A percentile compares a stretch with the other conserved stretches of the same genome.
These are phyloP conservation scores for Cardamine resedifolia DNA, from an alignment of 345 rosid genomes.

Conservation along the genomic window DNA sequence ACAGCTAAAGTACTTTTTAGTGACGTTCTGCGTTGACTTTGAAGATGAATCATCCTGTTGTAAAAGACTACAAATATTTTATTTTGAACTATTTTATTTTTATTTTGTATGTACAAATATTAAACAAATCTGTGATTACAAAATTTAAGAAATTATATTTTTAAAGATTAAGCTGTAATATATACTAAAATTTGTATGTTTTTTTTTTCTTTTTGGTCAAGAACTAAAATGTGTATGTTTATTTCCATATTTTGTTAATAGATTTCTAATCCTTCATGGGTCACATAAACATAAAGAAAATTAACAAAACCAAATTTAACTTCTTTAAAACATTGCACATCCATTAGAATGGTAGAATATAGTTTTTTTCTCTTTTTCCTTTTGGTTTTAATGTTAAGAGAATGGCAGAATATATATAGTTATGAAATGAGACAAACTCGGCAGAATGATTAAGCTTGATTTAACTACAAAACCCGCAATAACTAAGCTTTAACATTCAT, in stretches of 20 bases:
- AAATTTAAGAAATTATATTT: not conserved
- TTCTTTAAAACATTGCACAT: not conserved
- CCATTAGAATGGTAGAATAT: not conserved
- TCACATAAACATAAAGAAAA: not conserved
- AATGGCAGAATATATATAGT: not conserved
- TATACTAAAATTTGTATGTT: not conserved
- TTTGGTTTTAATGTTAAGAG: not conserved
- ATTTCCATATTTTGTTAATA: not conserved
- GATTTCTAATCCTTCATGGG: not conserved
- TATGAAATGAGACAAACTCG: not conserved
- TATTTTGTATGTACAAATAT: not conserved
- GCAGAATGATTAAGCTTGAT: not conserved
- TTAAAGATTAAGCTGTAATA: too few species aligned
- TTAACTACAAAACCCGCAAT: conserved; percentile 11
- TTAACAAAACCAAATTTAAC: not conserved
- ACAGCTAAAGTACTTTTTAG: not conserved
- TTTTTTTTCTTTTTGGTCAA: not conserved
- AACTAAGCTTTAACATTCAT: conserved; percentile 10
- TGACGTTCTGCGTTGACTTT: not conserved
- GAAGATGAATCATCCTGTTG: too few species aligned
- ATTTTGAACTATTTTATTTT: not conserved
- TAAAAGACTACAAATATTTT: too few species aligned
- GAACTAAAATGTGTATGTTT: not conserved
- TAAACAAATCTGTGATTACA: not conserved
- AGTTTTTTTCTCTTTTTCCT: too few species aligned